Conservation (phyloP, 2,329 filamentous ascomycete species). For the Bipolaris sorokiniana region DNA sequence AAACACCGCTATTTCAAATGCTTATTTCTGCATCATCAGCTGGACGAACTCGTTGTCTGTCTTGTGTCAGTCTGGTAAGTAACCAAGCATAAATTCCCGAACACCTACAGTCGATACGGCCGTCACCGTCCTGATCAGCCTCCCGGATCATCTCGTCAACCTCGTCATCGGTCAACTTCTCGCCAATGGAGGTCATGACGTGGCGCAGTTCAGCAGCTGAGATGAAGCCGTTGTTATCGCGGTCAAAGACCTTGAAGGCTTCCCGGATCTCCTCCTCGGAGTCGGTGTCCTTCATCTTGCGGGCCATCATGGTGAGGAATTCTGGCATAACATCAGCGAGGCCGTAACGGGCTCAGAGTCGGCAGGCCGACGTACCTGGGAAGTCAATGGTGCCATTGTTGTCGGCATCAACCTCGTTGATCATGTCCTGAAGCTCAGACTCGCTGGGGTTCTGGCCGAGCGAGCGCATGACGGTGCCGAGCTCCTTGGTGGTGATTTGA, state of each 20-base stretch:
- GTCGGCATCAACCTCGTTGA: constrained; percentile 69
- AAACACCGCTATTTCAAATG: constrained; percentile 24
- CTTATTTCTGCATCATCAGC: constrained; percentile 63
- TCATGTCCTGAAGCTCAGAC: constrained; percentile 69
- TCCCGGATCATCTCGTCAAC: constrained; percentile 70
- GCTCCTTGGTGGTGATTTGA: constrained; percentile 68
- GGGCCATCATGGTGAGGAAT: constrained; percentile 71
- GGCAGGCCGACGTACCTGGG: constrained; percentile 53
- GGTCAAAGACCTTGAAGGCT: constrained; percentile 71
- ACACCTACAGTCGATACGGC: constrained; percentile 66
- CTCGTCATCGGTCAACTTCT: constrained; percentile 67
- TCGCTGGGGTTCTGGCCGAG: constrained; percentile 68
- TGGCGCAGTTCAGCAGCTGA: constrained; percentile 66
- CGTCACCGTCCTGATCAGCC: constrained; percentile 69
- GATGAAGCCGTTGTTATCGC: constrained; percentile 70
- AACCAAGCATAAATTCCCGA: background rate
- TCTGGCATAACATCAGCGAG: constrained; percentile 49
- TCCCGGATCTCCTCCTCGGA: constrained; percentile 69
- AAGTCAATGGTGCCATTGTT: constrained; percentile 71
- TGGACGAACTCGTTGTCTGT: constrained; percentile 63
- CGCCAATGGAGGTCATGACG: constrained; percentile 69
- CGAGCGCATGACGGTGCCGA: constrained; percentile 68
- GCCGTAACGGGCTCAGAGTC: background rate
- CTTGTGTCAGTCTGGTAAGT: constrained; percentile 3
- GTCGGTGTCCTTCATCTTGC: constrained; percentile 66